Evolutionary conservation across 1,139 yeast genomes (phyloP), one percentile per base, ranked within the genome.

Genomic region (Blastobotrys niveus): DNA sequence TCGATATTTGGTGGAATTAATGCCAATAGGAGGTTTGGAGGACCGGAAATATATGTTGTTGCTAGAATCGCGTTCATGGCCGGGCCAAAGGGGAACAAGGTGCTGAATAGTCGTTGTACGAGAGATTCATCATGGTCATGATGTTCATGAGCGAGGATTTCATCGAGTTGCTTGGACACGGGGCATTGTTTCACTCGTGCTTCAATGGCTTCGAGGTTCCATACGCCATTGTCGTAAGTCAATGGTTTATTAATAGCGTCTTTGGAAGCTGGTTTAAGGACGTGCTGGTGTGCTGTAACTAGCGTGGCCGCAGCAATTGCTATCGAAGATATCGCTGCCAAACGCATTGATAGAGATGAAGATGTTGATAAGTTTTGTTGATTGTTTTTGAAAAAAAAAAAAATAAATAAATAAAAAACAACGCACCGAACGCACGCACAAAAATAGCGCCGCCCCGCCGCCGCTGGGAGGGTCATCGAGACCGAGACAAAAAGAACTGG

Each of bases 1-100:
- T 73, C 66, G 42, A 76, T 73, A 38, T 60, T 60, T 3, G 70
- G 66, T 2, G 84, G 84, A 36, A 78, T 69, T 31, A 73, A 58
- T 0, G 74, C 73, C 21, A 80, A 62, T 26, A 79, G 60, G 34
- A 77, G 52, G 54, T 76, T 77, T 29, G 88, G 85, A 5, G 82
- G 74, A 0, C 82, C 76, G 5, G 83, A 77, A 35, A 80, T 74
- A 53, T 77, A 72, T 0, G 78, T 60, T 0, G 84, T 78, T 1
- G 87, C 86, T 34, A 80, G 56, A 8, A 81, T 38, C 0, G 86
- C 74, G 56, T 81, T 81, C 40, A 71, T 69, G 2, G 74, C 74
- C 2, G 82, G 77, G 4, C 73, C 77, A 52, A 74, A 74, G 3
- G 79, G 77, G 58, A 77, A 77, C 18, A 76, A 53, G 29, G 52